Evolutionary conservation across 768 basidiomycete genomes (phyloP).

Genomic region (Boletus reticulatus): DNA sequence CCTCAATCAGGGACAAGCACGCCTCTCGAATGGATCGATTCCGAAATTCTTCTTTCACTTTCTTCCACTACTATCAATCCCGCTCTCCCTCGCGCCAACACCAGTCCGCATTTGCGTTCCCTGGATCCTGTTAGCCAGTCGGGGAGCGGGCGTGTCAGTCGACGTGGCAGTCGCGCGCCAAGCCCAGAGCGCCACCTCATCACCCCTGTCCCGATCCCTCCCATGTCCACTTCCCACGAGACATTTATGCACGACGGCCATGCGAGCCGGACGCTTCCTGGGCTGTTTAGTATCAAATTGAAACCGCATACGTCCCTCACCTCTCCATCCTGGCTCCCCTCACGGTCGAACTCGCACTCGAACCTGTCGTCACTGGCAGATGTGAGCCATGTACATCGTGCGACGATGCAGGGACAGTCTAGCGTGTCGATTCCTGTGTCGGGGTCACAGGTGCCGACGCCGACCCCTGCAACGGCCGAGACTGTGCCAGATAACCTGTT

Average conservation of each 20-base stretch:
- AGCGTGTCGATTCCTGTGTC: background rate
- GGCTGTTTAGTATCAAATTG: constrained; percentile 58
- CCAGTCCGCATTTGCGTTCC: constrained; percentile 15
- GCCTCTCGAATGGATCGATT: constrained; percentile 78
- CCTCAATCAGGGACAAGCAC: constrained; percentile 44
- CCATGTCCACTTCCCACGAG: constrained; percentile 33
- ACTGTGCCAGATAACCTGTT: constrained; percentile 33
- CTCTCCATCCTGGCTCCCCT: constrained; percentile 40
- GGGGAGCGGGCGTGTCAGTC: constrained; percentile 30
- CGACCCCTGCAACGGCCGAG: constrained; percentile 11
- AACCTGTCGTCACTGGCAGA: constrained; percentile 22
- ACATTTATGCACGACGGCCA: constrained; percentile 53
- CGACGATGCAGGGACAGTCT: background rate
- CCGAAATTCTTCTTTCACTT: constrained; percentile 74
- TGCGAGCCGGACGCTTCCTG: constrained; percentile 50
- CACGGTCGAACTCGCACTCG: constrained; percentile 35
- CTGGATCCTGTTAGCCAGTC: constrained; percentile 27
- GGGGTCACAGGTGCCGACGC: background rate
- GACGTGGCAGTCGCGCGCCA: constrained; percentile 45
- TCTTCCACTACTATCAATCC: constrained; percentile 38
- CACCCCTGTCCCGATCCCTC: background rate
- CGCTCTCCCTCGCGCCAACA: constrained; percentile 16
- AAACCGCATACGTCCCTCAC: constrained; percentile 54
- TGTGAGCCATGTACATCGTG: background rate
- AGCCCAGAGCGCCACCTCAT: constrained; percentile 51